Conservation (phyloP, 164 flowering plant species). For the Stephania yunnanensis region DNA sequence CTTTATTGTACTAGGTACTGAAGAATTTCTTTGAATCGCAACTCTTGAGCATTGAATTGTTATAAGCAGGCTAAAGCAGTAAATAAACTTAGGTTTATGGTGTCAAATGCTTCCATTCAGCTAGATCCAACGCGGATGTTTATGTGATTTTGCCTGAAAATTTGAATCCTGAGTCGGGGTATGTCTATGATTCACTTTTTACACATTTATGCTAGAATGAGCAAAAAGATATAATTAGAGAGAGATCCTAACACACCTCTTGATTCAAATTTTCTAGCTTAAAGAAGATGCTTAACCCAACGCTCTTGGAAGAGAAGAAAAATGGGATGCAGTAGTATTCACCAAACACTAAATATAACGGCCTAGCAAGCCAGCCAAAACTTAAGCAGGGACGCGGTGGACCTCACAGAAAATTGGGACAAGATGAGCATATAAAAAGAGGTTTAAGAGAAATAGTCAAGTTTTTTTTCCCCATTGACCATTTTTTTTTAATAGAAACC, state of each 20-base stretch:
- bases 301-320: background rate
- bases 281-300: background rate
- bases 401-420: background rate
- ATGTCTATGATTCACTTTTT: no score
- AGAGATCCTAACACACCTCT: background rate
- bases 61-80: background rate
- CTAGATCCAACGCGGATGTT: no score
- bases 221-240: background rate
- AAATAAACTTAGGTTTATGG: background rate
- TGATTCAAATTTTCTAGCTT: background rate
- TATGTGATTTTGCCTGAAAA: no score
- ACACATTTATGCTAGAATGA: background rate
- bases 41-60: background rate
- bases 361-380: background rate
- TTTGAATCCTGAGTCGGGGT: no score
- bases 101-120: no score
- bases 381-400: background rate
- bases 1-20: background rate
- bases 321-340: background rate
- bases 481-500: no score
- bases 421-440: background rate
- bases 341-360: background rate
- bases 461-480: background rate
- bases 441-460: background rate
- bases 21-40: background rate